Conservation (phyloP, 2,329 filamentous ascomycete species). For the Nigrospora sphaerica region DNA sequence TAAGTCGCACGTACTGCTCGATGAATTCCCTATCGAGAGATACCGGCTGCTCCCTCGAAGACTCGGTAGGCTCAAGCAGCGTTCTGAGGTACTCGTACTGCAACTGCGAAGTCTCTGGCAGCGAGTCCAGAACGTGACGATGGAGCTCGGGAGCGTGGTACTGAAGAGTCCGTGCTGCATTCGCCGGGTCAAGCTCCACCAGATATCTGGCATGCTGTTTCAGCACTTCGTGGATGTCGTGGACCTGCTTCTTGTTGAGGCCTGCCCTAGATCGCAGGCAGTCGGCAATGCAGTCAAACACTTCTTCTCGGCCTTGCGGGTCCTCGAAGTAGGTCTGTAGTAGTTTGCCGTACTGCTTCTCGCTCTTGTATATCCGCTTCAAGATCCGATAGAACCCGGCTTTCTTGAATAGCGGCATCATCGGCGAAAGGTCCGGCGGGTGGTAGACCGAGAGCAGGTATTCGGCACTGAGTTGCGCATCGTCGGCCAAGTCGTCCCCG, state of each 20-base stretch:
- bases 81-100: conserved; percentile 74
- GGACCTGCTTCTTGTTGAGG: conserved; percentile 61
- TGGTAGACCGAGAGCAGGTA: conserved; percentile 92
- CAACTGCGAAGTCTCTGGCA: conserved; percentile 52
- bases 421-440: conserved; percentile 67
- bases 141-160: conserved; percentile 58
- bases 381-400: conserved; percentile 87
- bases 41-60: conserved; percentile 21
- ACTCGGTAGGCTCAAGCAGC: conserved; percentile 58
- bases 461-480: conserved; percentile 94
- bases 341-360: conserved; percentile 73
- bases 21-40: conserved; percentile 53
- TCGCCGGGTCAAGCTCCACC: conserved; percentile 57
- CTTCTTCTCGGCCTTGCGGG: conserved; percentile 60
- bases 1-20: conserved; percentile 81
- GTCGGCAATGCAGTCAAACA: conserved; percentile 75
- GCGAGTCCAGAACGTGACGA: conserved; percentile 53
- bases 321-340: conserved; percentile 83
- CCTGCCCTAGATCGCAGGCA: conserved; percentile 60
- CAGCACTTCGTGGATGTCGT: conserved; percentile 63
- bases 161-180: conserved; percentile 59
- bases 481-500: conserved; percentile 72
- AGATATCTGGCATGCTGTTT: conserved; percentile 59
- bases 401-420: conserved; percentile 71
- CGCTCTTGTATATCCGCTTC: conserved; percentile 77